Percentiles rank a stretch among this genome's conserved stretches.
Evolutionary conservation across 176 grass and related monocot genomes (phyloP).

Genomic region (Musa acuminata): DNA sequence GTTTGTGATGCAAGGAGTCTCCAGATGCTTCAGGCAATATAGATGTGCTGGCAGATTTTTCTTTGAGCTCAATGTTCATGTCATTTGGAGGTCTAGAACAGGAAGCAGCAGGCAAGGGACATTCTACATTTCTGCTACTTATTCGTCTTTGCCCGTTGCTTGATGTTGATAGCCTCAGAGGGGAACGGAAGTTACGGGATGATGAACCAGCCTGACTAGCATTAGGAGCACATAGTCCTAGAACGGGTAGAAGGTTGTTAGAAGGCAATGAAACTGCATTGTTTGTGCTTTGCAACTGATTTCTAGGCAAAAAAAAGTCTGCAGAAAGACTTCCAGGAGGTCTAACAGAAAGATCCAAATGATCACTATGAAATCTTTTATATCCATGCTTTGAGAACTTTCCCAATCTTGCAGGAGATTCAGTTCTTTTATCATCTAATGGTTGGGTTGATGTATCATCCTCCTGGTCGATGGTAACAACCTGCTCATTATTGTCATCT

Average conservation of each 20-base stretch:
- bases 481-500: constrained; percentile 29
- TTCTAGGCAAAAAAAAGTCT: constrained; percentile 27
- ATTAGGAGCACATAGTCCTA: constrained; percentile 94
- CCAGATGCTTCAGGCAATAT: constrained; percentile 36
- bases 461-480: neutral
- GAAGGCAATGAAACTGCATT: constrained; percentile 41
- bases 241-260: constrained; percentile 65
- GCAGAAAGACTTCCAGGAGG: constrained; percentile 27
- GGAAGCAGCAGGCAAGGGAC: constrained; percentile 16
- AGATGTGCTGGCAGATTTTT: constrained; percentile 24
- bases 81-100: constrained; percentile 28
- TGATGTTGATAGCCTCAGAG: constrained; percentile 18
- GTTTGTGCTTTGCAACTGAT: constrained; percentile 34
- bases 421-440: constrained; percentile 39
- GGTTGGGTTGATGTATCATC: constrained; percentile 26
- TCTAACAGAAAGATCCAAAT: constrained; percentile 47
- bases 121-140: constrained; percentile 30
- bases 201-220: constrained; percentile 47
- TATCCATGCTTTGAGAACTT: constrained; percentile 39
- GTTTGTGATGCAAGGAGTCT: constrained; percentile 41
- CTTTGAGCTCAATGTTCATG: constrained; percentile 25
- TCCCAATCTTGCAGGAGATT: constrained; percentile 38
- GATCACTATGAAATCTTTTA: constrained; percentile 47
- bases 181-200: constrained; percentile 32
- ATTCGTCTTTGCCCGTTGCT: constrained; percentile 38